Evolutionary conservation across 805 yeast genomes (phyloP).

Genomic region (Sugiyamaella valdiviana): DNA sequence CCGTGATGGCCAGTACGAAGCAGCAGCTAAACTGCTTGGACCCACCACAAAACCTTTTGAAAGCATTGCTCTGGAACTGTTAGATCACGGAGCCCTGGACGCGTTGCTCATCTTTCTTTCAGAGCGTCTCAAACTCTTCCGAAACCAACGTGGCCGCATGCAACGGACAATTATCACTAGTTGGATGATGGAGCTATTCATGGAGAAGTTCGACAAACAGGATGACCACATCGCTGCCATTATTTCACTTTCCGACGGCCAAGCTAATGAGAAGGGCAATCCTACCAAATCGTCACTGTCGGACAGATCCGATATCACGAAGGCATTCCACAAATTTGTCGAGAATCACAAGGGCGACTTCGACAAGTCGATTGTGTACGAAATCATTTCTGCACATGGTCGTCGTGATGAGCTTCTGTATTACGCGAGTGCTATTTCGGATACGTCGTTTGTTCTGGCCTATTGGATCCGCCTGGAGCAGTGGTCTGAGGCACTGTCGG

Average conservation of each 20-base stretch:
- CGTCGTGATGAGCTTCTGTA: slow-evolving; percentile 55
- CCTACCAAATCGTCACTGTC: background rate
- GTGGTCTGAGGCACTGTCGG: slow-evolving; percentile 68
- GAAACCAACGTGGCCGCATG: slow-evolving; percentile 27
- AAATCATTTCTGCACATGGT: slow-evolving; percentile 62
- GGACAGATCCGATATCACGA: slow-evolving; percentile 1
- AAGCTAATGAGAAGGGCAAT: background rate
- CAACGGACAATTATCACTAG: slow-evolving; percentile 51
- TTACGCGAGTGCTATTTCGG: slow-evolving; percentile 63
- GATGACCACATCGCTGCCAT: slow-evolving; percentile 34
- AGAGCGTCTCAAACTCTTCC: slow-evolving; percentile 33
- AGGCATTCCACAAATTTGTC: slow-evolving; percentile 46
- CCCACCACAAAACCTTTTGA: slow-evolving; percentile 62
- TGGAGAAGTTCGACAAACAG: slow-evolving; percentile 41
- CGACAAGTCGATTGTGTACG: slow-evolving; percentile 66
- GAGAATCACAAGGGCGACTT: slow-evolving; percentile 40
- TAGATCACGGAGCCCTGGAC: slow-evolving; percentile 38
- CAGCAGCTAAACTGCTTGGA: slow-evolving; percentile 54
- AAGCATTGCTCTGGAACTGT: slow-evolving; percentile 51
- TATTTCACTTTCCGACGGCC: background rate
- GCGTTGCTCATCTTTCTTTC: slow-evolving; percentile 45
- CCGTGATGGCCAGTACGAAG: slow-evolving; percentile 21
- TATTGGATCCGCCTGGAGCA: slow-evolving; percentile 63
- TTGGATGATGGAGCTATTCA: slow-evolving; percentile 58
- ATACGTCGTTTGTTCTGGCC: slow-evolving; percentile 60